Conservation (phyloP, 208 protist genomes). For the Trypanosoma lewisi region DNA sequence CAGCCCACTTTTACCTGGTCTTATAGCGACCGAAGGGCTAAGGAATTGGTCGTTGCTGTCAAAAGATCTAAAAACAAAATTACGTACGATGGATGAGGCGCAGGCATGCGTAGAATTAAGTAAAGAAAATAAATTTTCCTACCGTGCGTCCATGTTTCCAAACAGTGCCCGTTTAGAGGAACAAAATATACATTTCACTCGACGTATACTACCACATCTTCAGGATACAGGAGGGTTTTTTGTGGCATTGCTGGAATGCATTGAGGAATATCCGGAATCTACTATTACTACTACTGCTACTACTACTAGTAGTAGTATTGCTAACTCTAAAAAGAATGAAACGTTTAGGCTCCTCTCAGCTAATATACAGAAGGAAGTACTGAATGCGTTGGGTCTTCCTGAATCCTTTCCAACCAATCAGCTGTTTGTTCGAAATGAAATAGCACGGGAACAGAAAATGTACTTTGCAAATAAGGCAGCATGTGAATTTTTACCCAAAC, state of each 20-base stretch:
- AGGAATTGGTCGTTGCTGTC: conserved; percentile 77
- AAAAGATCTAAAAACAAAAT: conserved; percentile 47
- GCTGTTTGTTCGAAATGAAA: conserved; percentile 63
- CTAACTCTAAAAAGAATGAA: conserved; percentile 7
- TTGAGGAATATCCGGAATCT: conserved; percentile 44
- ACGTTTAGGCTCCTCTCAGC: conserved; percentile 46
- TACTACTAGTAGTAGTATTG: no score
- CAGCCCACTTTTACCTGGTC: conserved; percentile 55
- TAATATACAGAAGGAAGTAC: conserved; percentile 37
- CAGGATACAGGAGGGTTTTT: conserved; percentile 98
- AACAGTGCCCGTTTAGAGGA: conserved; percentile 35
- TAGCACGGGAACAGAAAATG: conserved; percentile 68
- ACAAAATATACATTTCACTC: conserved; percentile 77
- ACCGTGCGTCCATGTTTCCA: conserved; percentile 76
- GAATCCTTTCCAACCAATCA: conserved; percentile 54
- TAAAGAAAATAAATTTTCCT: conserved; percentile 55
- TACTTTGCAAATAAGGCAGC: conserved; percentile 67
- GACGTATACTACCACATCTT: conserved; percentile 93
- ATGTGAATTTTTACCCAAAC: conserved; percentile 42
- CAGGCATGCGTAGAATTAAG: conserved; percentile 38
- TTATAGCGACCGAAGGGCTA: conserved; percentile 75
- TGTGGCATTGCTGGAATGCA: conserved; percentile 88
- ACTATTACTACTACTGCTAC: conserved; percentile 6
- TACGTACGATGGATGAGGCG: conserved; percentile 63
- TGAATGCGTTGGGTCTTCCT: conserved; percentile 46